phyloP scores from a whole-genome alignment of 768 basidiomycete species.

The Pilatotrama ljubarskyi region DNA sequence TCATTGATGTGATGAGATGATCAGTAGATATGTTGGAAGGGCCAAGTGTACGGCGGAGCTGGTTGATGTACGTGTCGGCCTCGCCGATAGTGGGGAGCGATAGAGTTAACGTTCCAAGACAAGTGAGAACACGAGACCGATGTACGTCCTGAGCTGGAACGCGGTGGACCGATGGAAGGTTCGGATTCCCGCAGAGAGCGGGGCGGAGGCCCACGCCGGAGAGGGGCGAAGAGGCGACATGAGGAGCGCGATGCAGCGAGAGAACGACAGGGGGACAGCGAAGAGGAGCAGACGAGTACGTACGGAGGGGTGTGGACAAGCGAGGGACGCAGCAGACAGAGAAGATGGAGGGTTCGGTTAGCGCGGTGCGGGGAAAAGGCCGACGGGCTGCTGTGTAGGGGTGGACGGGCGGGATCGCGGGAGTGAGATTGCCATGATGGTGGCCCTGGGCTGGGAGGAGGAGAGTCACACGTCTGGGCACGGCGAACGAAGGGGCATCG shows the following conservation, averaged over 20 bases:
- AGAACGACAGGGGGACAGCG: constrained; percentile 5
- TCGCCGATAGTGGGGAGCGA: constrained; percentile 20
- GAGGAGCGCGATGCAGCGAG: constrained; percentile 2
- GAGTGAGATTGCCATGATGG: constrained; percentile 13
- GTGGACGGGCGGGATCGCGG: constrained; percentile 7
- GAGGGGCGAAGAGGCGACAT: neutral
- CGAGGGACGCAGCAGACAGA: neutral
- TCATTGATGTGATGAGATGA: constrained; percentile 15
- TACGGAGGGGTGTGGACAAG: neutral
- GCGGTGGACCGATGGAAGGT: constrained; percentile 7
- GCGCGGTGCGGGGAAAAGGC: constrained; percentile 1
- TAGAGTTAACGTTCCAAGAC: constrained; percentile 19
- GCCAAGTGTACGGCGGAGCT: neutral
- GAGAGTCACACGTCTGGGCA: constrained; percentile 16
- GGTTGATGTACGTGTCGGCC: constrained; percentile 2
- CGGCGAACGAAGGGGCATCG: neutral
- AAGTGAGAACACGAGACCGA: constrained; percentile 11
- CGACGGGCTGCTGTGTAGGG: constrained; percentile 7
- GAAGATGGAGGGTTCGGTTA: neutral
- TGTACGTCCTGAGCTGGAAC: constrained; percentile 13
- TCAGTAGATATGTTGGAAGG: constrained; percentile 14
- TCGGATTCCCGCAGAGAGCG: constrained; percentile 2
- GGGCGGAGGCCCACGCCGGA: neutral
- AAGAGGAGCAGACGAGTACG: neutral
- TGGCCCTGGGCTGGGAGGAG: constrained; percentile 11